These are phyloP conservation scores for Talaromyces sp. DNA, from an alignment of 2,329 filamentous ascomycete species.

Conservation along the genomic window DNA sequence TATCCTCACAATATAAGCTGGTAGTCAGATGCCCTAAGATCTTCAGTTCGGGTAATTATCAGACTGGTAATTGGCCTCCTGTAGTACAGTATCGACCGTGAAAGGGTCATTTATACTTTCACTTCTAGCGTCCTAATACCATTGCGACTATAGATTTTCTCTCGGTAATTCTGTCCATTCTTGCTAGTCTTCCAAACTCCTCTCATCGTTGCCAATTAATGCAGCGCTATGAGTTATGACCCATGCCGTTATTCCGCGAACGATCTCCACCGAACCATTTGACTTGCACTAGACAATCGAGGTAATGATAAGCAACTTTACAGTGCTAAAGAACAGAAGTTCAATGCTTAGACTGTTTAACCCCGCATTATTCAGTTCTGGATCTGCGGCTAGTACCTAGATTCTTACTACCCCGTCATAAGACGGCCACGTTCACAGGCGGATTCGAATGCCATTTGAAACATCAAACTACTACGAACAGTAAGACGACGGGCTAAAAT, in stretches of 20 bases:
- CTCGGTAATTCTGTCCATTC: background rate
- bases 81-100: background rate
- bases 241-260: slow-evolving; percentile 5
- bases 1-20: background rate
- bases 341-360: background rate
- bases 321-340: background rate
- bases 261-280: background rate
- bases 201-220: background rate
- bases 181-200: background rate
- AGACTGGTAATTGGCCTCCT: background rate
- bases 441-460: background rate
- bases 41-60: background rate
- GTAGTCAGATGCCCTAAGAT: background rate
- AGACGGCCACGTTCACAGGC: background rate
- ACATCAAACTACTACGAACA: background rate
- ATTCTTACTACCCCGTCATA: background rate
- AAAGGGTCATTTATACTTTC: background rate
- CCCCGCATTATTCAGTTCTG: background rate
- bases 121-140: background rate
- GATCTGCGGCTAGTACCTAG: background rate
- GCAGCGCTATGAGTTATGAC: background rate
- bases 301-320: background rate
- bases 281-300: background rate
- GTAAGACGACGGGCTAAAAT: background rate
- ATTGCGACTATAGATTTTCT: background rate